Evolutionary conservation across 2,329 filamentous ascomycete species (phyloP).

Genomic region (Penicillium freii): DNA sequence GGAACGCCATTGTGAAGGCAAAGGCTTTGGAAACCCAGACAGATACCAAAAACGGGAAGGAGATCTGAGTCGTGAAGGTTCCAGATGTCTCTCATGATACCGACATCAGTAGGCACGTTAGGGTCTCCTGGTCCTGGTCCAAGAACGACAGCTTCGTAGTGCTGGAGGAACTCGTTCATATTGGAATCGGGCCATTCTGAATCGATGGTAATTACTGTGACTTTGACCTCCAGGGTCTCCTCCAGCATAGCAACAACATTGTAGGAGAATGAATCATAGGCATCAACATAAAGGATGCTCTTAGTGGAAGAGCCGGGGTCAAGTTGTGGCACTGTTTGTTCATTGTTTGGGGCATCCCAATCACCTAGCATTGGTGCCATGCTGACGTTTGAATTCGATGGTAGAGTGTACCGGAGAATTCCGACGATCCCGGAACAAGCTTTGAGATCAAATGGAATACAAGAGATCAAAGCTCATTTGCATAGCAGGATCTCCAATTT

Average conservation of each 20-base stretch:
- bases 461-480: not conserved
- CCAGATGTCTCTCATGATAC: constrained; percentile 78
- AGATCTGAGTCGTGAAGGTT: constrained; percentile 56
- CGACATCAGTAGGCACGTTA: constrained; percentile 69
- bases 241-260: constrained; percentile 85
- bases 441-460: not conserved
- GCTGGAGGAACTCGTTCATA: constrained; percentile 50
- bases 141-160: constrained; percentile 81
- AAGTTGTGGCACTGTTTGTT: not conserved
- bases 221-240: constrained; percentile 64
- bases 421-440: no score
- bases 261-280: constrained; percentile 95
- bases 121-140: constrained; percentile 89
- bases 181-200: constrained; percentile 44
- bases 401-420: not conserved
- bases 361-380: constrained; percentile 35
- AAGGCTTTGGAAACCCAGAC: constrained; percentile 83
- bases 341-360: constrained; percentile 18
- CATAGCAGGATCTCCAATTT: not conserved
- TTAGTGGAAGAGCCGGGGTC: constrained; percentile 12
- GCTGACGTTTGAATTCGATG: constrained; percentile 11
- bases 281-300: constrained; percentile 81
- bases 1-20: constrained; percentile 65
- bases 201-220: constrained; percentile 72
- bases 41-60: constrained; percentile 82